Conservation (phyloP, 345 rosid species). For the Passiflora organensis region DNA sequence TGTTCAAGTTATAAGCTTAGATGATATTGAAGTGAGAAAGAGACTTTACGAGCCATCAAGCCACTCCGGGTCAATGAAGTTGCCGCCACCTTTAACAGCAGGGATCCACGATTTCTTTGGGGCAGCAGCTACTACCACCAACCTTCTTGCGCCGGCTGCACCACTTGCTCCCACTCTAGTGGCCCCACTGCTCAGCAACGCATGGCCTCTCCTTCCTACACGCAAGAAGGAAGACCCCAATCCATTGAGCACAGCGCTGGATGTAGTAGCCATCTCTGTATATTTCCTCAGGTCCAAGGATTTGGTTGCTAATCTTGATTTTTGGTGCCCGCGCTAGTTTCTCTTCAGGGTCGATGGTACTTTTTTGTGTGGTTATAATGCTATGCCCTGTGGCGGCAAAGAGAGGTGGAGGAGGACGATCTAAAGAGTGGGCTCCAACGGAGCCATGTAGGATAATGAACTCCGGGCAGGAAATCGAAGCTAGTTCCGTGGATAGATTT, state of each 20-base stretch:
- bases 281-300: neutral
- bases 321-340: neutral
- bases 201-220: slow-evolving; percentile 43
- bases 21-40: neutral
- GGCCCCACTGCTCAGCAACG: slow-evolving; percentile 27
- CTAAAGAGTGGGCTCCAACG: slow-evolving; percentile 28
- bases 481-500: slow-evolving; percentile 54
- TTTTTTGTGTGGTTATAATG: neutral
- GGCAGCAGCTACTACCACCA: slow-evolving; percentile 40
- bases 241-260: slow-evolving; percentile 73
- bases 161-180: slow-evolving; percentile 12
- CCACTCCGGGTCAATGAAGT: slow-evolving; percentile 89
- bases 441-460: slow-evolving; percentile 55
- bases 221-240: slow-evolving; percentile 71
- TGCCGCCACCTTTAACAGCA: slow-evolving; percentile 77
- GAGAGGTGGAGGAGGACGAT: slow-evolving; percentile 10
- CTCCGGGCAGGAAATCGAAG: slow-evolving; percentile 52
- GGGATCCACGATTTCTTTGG: slow-evolving; percentile 97
- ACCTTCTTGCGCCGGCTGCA: slow-evolving; percentile 27
- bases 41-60: slow-evolving; percentile 98
- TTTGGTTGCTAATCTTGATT: neutral
- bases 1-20: no score
- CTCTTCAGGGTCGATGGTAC: neutral
- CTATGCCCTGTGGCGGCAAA: slow-evolving; percentile 6
- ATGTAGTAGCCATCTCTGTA: slow-evolving; percentile 39